Base-by-base conservation (phyloP, 441 rosid species). In the Macaranga tanarius region DNA sequence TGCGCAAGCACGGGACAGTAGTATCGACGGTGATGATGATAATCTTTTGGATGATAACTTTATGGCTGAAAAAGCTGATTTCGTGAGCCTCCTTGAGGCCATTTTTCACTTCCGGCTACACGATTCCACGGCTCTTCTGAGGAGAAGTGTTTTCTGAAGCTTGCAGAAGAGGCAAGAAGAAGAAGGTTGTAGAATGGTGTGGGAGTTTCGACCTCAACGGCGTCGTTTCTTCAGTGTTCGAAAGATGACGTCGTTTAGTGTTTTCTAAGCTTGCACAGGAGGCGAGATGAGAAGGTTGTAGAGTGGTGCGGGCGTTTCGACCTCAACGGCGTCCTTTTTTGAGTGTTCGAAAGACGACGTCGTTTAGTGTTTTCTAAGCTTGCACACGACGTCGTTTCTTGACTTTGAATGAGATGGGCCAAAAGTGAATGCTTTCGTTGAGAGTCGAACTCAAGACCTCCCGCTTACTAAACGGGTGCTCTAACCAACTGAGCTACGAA, bases 401-500 rank as follows among this genome's bases (percentile, higher is more conserved):
- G n/a, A n/a, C n/a, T n/a, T n/a, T n/a, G 5, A 31, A 31, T 31
- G 1, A 31, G 5, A 0, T 31, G 38, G 38, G 38, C 4, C 0
- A 31, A 31, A 31, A 31, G 4, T 0, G 5, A 31, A 31, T 31
- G 92, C 93, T 90, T 81, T 90, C 86, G 82, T 88, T 91, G 93
- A 87, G 91, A 91, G 89, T 90, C 56, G 93, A 90, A 91, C 98
- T 91, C 94, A 95, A 93, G 94, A 91, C 97, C 93, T 93, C 91
- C 94, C 90, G 93, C 94, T 91, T 93, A 92, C 94, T 89, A 88
- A 89, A 86, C 96, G 90, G 96, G 91, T 91, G 97, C 92, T 90
- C 97, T 92, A 95, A 91, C 96, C 95, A 88, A 84, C 96, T 90
- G 92, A 88, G 98, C 93, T 89, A 87, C 88, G 88, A 91, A 90